Conservation (phyloP, 1,139 yeast species). For the Zygotorulaspora mrakii region DNA sequence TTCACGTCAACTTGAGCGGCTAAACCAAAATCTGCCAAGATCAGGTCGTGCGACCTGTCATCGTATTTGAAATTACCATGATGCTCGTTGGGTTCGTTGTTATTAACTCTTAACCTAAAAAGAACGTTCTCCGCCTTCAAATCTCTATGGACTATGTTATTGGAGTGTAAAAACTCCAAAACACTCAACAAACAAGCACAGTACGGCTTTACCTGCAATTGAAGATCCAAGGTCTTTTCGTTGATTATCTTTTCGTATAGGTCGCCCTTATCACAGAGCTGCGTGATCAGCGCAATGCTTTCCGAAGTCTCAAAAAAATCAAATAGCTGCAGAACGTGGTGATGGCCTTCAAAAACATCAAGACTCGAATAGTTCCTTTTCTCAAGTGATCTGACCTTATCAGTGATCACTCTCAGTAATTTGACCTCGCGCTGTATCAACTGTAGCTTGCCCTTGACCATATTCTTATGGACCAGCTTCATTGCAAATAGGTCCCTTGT, state of each 20-base stretch:
- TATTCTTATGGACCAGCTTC: constrained; percentile 32
- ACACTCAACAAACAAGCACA: constrained; percentile 50
- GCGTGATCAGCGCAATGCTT: constrained; percentile 59
- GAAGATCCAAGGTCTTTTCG: constrained; percentile 44
- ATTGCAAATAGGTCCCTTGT: constrained; percentile 35
- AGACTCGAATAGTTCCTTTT: constrained; percentile 10
- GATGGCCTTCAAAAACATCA: constrained; percentile 41
- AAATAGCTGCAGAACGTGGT: constrained; percentile 59
- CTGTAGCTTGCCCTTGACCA: constrained; percentile 31
- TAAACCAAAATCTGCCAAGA: constrained; percentile 73
- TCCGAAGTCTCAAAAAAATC: constrained; percentile 69
- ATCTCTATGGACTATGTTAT: constrained; percentile 80
- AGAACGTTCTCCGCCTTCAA: constrained; percentile 85
- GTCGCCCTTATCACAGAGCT: constrained; percentile 66
- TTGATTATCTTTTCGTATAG: constrained; percentile 55
- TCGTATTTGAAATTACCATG: constrained; percentile 23
- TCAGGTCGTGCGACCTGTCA: constrained; percentile 44
- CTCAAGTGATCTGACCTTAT: constrained; percentile 27
- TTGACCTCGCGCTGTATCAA: constrained; percentile 35
- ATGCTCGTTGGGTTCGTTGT: constrained; percentile 16
- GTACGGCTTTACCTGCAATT: constrained; percentile 46
- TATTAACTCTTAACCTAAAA: constrained; percentile 38
- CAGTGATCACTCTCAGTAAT: constrained; percentile 27
- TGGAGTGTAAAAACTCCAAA: constrained; percentile 62
- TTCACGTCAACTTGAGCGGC: constrained; percentile 24